Evolutionary conservation across 306 rosid species (phyloP).

Genomic region (Fragaria ananassa): DNA sequence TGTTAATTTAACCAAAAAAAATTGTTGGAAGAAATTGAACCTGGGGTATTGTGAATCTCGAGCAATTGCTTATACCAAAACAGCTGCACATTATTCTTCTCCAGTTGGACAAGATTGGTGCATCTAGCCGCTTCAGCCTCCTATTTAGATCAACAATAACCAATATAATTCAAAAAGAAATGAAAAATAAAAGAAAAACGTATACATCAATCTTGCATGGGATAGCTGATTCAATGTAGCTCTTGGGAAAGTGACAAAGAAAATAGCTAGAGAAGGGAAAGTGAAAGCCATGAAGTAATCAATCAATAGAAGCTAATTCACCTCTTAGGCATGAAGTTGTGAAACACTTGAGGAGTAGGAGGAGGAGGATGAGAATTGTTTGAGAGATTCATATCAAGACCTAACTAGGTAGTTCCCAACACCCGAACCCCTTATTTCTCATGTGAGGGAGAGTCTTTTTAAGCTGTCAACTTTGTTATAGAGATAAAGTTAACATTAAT

Average conservation of each 20-base stretch:
- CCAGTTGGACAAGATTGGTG: conserved; percentile 4
- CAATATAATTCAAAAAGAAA: neutral
- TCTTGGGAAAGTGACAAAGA: neutral
- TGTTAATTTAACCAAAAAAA: no score
- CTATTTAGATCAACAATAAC: neutral
- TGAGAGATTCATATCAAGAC: neutral
- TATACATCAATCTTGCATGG: neutral
- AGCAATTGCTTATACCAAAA: conserved; percentile 30
- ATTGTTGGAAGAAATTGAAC: conserved; percentile 4
- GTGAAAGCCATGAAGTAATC: neutral
- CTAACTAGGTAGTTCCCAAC: neutral
- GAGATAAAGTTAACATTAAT: neutral
- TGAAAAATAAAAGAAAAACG: neutral
- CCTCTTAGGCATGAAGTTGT: conserved; percentile 10
- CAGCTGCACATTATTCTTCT: conserved; percentile 4
- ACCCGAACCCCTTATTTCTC: neutral
- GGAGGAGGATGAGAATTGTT: neutral
- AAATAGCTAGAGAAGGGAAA: neutral
- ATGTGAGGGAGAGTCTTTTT: neutral
- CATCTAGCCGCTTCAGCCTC: conserved; percentile 1
- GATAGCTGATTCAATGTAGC: neutral
- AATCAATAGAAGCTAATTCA: neutral
- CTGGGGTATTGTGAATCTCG: conserved; percentile 24
- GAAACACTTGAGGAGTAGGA: neutral
- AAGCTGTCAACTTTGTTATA: neutral